Evolutionary conservation across 345 rosid species (phyloP).

Genomic region (Syzygium oleosum): DNA sequence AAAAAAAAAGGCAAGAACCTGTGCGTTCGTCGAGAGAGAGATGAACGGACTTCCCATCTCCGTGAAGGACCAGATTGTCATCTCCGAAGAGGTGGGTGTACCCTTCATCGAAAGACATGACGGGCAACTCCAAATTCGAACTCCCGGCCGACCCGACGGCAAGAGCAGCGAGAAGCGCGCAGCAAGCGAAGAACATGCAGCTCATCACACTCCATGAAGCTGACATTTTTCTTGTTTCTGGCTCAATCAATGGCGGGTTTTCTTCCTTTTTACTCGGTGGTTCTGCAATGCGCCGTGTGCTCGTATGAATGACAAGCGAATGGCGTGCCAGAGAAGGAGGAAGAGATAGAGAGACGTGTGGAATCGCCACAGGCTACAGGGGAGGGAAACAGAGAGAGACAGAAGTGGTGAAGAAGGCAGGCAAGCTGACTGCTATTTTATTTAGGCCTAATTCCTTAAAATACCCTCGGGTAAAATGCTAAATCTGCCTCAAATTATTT

Average conservation of each 20-base stretch:
- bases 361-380: not conserved
- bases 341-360: not conserved
- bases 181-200: conserved; percentile 22
- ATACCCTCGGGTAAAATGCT: too few species aligned
- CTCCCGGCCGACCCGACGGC: conserved; percentile 40
- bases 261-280: not conserved
- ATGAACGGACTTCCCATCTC: conserved; percentile 77
- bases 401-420: not conserved
- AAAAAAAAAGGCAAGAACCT: conserved; percentile 24
- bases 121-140: conserved; percentile 23
- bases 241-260: not conserved
- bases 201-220: not conserved
- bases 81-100: conserved; percentile 85
- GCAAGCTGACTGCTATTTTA: not conserved
- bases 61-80: conserved; percentile 53
- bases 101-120: conserved; percentile 78
- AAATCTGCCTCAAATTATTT: too few species aligned
- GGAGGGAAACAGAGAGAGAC: not conserved
- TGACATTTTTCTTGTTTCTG: conserved; percentile 18
- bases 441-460: too few species aligned
- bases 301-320: not conserved
- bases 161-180: conserved; percentile 16
- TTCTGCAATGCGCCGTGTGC: not conserved
- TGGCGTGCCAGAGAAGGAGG: not conserved
- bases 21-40: conserved; percentile 84